Conservation (phyloP, 73 alveolate species). For the Tetrahymena thermophila region DNA sequence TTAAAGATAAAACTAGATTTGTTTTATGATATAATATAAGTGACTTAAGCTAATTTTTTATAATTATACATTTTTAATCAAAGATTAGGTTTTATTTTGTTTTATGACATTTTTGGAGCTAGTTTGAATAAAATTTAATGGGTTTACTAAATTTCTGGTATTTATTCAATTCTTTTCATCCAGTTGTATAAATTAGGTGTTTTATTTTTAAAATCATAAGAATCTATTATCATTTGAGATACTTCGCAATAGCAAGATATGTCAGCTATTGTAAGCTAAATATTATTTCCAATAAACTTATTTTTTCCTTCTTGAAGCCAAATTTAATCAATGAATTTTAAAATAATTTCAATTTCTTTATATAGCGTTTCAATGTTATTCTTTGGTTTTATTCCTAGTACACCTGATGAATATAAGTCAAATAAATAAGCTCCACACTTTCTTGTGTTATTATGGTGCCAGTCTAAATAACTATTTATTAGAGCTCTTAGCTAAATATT, state of each 20-base stretch:
- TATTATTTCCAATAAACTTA: neutral
- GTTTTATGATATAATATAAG: no score
- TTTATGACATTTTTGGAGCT: neutral
- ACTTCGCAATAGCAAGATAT: neutral
- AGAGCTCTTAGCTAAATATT: conserved; percentile 27
- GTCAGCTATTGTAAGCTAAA: neutral
- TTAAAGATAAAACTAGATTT: no score
- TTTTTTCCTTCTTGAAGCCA: neutral
- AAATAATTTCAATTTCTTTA: neutral
- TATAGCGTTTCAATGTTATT: neutral
- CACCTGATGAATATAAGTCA: neutral
- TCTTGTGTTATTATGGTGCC: conserved; percentile 58
- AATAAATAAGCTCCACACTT: neutral
- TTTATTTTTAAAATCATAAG: neutral
- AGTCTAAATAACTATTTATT: conserved; percentile 46
- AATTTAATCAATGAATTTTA: neutral
- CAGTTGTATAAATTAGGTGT: neutral
- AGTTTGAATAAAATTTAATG: neutral
- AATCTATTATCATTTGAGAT: neutral
- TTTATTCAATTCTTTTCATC: neutral
- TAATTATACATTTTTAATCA: neutral
- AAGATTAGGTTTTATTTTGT: neutral
- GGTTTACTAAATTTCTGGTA: neutral
- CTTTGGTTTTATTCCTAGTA: neutral
- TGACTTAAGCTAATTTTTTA: neutral